Evolutionary conservation across 495 filamentous ascomycete species (phyloP).

Genomic region (Lasiosphaeriaceae sp.): DNA sequence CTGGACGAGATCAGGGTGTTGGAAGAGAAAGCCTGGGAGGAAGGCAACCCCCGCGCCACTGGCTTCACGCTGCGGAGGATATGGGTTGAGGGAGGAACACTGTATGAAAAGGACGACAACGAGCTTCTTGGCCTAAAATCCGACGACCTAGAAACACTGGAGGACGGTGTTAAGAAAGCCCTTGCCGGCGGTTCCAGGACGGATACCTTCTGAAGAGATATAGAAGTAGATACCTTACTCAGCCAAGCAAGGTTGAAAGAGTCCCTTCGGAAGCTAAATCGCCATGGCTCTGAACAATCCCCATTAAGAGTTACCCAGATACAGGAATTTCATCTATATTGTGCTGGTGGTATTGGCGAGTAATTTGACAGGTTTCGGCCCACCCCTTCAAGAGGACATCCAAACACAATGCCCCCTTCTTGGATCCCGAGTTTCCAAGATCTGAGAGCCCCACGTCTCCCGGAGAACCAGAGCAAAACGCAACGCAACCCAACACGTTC

Average conservation of each 20-base stretch:
- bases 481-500: background rate
- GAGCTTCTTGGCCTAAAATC: constrained; percentile 46
- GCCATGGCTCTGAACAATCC: too few relatives aligned
- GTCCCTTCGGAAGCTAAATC: too few relatives aligned
- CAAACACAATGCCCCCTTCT: too few relatives aligned
- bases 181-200: constrained; percentile 31
- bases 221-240: background rate
- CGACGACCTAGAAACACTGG: constrained; percentile 46
- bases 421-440: too few relatives aligned
- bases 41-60: constrained; percentile 50
- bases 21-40: constrained; percentile 55
- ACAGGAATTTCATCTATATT: too few relatives aligned
- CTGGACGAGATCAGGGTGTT: constrained; percentile 47
- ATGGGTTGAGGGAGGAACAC: constrained; percentile 67
- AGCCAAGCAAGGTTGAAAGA: too few relatives aligned
- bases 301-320: too few relatives aligned
- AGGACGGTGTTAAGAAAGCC: constrained; percentile 39
- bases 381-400: too few relatives aligned
- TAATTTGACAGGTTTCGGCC: too few relatives aligned
- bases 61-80: constrained; percentile 58
- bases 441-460: too few relatives aligned
- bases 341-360: too few relatives aligned
- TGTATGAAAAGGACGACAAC: constrained; percentile 67
- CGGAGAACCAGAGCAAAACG: background rate
- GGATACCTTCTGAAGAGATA: constrained; percentile 21